These are phyloP conservation scores for Skeletonema menzelii DNA, from an alignment of 108 stramenopile species.

Conservation along the genomic window DNA sequence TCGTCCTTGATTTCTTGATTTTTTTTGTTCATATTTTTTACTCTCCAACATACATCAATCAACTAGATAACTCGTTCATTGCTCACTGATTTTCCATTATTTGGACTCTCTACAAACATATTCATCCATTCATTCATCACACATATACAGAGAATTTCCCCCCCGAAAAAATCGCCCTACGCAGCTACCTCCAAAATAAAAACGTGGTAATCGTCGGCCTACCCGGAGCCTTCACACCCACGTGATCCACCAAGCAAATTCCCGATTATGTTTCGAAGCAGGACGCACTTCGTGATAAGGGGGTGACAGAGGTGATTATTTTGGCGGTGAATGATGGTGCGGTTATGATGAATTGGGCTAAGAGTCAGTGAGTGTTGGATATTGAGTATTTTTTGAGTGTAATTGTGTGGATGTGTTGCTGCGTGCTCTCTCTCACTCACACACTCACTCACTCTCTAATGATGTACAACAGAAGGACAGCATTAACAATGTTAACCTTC, in stretches of 20 bases:
- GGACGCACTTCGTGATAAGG: conserved; percentile 57
- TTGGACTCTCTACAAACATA: no score
- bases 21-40: neutral
- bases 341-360: conserved; percentile 77
- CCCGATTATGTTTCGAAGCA: conserved; percentile 75
- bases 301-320: conserved; percentile 65
- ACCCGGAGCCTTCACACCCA: conserved; percentile 65
- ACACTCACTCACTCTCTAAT: no score
- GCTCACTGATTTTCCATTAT: no score
- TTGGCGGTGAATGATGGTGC: conserved; percentile 71
- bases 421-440: neutral
- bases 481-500: conserved; percentile 49
- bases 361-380: conserved; percentile 62
- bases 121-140: no score
- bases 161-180: conserved; percentile 48
- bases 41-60: no score
- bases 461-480: conserved; percentile 18
- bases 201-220: conserved; percentile 65
- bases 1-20: neutral
- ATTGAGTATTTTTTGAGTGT: no score
- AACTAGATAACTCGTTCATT: no score
- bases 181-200: conserved; percentile 47
- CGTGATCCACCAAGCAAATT: conserved; percentile 82
- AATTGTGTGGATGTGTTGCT: no score
- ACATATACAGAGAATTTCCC: conserved; percentile 29